phyloP scores from a whole-genome alignment of 345 rosid species.

The Populus tremula region DNA sequence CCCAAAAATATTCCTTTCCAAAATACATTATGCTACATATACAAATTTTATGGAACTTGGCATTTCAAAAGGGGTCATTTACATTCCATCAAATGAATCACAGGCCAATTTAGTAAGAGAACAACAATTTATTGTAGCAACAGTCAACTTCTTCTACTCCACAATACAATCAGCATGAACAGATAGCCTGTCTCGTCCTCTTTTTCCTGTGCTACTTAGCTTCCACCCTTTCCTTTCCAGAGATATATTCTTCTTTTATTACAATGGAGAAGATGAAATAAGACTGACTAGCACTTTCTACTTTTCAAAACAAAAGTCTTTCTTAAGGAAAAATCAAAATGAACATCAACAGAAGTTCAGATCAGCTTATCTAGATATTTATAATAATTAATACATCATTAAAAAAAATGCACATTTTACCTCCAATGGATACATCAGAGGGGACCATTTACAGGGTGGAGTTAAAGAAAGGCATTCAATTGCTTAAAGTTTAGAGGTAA shows the following conservation, averaged over 20 bases:
- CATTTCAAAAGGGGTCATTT: neutral
- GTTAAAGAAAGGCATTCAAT: constrained; percentile 9
- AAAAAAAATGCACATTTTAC: neutral
- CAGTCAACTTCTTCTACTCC: neutral
- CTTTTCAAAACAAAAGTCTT: neutral
- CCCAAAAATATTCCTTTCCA: neutral
- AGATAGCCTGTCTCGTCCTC: no score
- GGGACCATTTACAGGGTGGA: neutral
- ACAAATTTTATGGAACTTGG: neutral
- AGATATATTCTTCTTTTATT: neutral
- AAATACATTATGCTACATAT: neutral
- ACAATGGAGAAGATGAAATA: neutral
- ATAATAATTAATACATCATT: neutral
- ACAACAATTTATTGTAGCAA: neutral
- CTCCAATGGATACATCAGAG: neutral
- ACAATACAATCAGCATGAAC: no score
- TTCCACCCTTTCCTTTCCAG: neutral
- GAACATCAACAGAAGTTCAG: neutral
- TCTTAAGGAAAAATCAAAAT: neutral
- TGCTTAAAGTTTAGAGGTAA: neutral
- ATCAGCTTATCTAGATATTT: neutral
- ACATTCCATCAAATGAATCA: neutral
- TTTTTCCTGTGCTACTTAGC: no score
- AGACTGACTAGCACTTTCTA: neutral
- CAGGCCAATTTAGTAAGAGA: neutral